These are phyloP conservation scores for Torulaspora pretoriensis DNA, from an alignment of 1,139 yeast species.

Conservation along the genomic window DNA sequence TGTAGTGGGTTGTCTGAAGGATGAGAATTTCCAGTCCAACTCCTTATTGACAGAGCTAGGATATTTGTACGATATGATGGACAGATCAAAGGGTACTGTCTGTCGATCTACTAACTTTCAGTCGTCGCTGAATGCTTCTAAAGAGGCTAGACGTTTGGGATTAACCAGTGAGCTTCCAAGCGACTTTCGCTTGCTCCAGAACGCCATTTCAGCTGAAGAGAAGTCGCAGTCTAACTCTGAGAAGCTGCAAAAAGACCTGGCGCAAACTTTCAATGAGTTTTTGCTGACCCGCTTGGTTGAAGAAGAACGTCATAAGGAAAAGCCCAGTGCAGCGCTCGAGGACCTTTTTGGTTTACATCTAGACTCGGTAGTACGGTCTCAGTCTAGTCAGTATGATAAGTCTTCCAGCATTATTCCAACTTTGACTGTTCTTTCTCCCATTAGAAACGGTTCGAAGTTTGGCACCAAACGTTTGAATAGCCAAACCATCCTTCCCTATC, in stretches of 20 bases:
- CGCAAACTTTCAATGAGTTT: conserved; percentile 32
- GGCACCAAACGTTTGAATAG: conserved; percentile 25
- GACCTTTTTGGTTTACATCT: conserved; percentile 43
- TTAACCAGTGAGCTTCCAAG: conserved; percentile 46
- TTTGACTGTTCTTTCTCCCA: conserved; percentile 40
- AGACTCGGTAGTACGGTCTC: conserved; percentile 43
- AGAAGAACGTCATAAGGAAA: conserved; percentile 35
- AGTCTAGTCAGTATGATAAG: conserved; percentile 40
- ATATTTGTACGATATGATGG: conserved; percentile 85
- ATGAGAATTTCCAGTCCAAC: conserved; percentile 50
- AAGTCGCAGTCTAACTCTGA: conserved; percentile 8
- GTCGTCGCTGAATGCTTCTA: conserved; percentile 44
- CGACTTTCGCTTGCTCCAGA: conserved; percentile 37
- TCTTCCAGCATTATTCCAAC: conserved; percentile 38
- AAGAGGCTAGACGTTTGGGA: conserved; percentile 47
- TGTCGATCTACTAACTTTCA: conserved; percentile 49
- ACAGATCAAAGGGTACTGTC: conserved; percentile 63
- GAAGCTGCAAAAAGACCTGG: conserved; percentile 16
- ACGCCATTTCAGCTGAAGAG: conserved; percentile 10
- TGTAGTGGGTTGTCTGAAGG: conserved; percentile 51
- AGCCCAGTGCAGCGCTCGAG: conserved; percentile 33
- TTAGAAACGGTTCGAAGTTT: conserved; percentile 27
- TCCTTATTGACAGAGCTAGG: conserved; percentile 78
- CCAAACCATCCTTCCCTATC: conserved; percentile 46
- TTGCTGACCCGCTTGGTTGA: conserved; percentile 24